Base-by-base conservation (phyloP, 768 basidiomycete genomes). In the Auriscalpium orientale region DNA sequence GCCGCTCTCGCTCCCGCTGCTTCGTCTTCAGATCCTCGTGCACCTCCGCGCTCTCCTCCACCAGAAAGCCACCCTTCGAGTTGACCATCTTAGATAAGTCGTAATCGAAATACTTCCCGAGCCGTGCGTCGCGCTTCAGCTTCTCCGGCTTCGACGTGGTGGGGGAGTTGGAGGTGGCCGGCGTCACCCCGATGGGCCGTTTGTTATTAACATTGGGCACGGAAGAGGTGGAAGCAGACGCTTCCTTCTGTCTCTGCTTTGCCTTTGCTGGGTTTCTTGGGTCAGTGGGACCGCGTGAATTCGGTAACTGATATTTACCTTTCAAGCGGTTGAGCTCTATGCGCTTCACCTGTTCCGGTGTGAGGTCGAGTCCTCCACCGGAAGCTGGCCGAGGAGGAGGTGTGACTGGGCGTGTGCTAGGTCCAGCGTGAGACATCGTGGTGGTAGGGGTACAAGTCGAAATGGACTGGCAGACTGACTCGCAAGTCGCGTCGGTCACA, bases 41-140 rank as follows among this genome's bases (percentile, higher is more conserved):
- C 1, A 83, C 78, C 59, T 89, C 88, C 61, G 84, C 82, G n/a
- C 82, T 85, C 46, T 95, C 94, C 60, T 95, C 91, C 6, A 95
- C 77, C 65, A 99, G 71, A 70, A 98, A 99, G 1, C 97, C 97
- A 51, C 95, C 97, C 68, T 94, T 89, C 8, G 93, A 87, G 69
- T 99, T 98, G 66, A 93, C 87, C 85, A 98, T 90, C 76, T 97
- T 98, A 12, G 89, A 89, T 13, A 98, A 71, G 69, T 98, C 95
- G 81, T 97, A 98, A 62, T 98, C 95, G 62, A 95, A 95, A 73
- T 98, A 98, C 49, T 83, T 90, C 28, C 92, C 95, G 11, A 93
- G 75, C 36, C 89, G 81, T 12, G 85, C 79, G 62, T 93, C 89
- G 8, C 87, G 82, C 65, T 82, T 81, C 54, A 92, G 72, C 53